Conservation (phyloP, 2,329 filamentous ascomycete genomes). For the Trichocomaceae sp. region DNA sequence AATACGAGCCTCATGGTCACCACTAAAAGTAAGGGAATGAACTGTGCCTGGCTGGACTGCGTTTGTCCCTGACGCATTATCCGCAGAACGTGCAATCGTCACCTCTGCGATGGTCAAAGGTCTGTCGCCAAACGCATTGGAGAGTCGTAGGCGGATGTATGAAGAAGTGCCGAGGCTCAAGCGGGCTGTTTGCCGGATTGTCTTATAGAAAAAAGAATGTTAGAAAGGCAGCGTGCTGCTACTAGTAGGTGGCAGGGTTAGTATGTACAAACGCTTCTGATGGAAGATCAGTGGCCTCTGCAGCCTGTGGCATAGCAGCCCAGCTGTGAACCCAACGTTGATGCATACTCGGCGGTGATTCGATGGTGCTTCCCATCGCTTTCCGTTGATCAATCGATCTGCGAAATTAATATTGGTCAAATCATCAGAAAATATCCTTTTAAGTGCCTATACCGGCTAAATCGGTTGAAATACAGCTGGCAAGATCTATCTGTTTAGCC, state of each 20-base stretch:
- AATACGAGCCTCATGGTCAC: conserved; percentile 45
- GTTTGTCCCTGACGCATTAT: conserved; percentile 40
- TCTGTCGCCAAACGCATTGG: conserved; percentile 58
- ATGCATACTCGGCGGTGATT: neutral
- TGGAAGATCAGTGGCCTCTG: conserved; percentile 57
- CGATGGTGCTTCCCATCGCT: neutral
- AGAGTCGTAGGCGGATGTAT: conserved; percentile 56
- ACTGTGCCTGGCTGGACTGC: conserved; percentile 49
- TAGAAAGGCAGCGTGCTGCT: neutral
- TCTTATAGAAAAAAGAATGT: neutral
- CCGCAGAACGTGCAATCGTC: conserved; percentile 50
- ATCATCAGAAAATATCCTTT: neutral
- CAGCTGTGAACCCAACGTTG: conserved; percentile 56
- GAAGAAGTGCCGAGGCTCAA: conserved; percentile 50
- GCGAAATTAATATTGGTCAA: neutral
- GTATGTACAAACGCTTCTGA: conserved; percentile 52
- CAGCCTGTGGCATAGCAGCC: conserved; percentile 61
- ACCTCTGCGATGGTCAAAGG: conserved; percentile 55
- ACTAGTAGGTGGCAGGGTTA: neutral
- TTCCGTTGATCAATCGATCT: neutral
- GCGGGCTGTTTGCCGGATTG: conserved; percentile 54
- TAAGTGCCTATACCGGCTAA: conserved; percentile 2
- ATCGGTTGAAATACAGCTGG: neutral
- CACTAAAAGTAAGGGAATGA: conserved; percentile 53
- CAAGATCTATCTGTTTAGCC: neutral